Percentiles rank a stretch among this genome's conserved stretches.
phyloP scores from a whole-genome alignment of 352 stramenopile species.

The Pythium vanterpoolii region DNA sequence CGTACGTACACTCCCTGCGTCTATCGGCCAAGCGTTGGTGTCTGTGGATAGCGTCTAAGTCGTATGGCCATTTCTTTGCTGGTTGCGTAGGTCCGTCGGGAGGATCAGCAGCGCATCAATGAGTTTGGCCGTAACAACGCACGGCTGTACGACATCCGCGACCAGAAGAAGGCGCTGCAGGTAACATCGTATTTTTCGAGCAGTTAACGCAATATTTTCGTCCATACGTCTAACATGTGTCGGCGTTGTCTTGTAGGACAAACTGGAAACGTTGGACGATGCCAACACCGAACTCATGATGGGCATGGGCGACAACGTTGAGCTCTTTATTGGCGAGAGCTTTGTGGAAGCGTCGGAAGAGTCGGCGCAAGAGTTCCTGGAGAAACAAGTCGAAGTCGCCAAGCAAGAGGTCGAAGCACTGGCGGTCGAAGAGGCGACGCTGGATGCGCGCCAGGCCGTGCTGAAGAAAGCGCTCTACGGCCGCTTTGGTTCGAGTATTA shows the following conservation, averaged over 20 bases:
- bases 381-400: conserved; percentile 83
- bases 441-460: conserved; percentile 88
- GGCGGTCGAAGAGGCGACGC: conserved; percentile 77
- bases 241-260: conserved; percentile 72
- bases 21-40: neutral
- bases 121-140: conserved; percentile 97
- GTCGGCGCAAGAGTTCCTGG: conserved; percentile 91
- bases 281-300: conserved; percentile 98
- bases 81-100: conserved; percentile 83
- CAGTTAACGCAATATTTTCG: no score
- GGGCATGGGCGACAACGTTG: conserved; percentile 82
- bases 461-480: conserved; percentile 96
- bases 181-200: conserved; percentile 28
- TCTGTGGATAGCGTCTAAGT: neutral
- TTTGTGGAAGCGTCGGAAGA: conserved; percentile 95
- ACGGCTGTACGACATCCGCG: conserved; percentile 89
- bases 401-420: conserved; percentile 85
- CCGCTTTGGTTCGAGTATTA: conserved; percentile 96
- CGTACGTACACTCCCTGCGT: conserved; percentile 35
- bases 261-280: conserved; percentile 95
- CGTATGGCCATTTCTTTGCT: neutral
- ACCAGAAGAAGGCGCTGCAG: conserved; percentile 90
- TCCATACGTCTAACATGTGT: neutral
- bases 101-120: conserved; percentile 98
- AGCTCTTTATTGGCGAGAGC: conserved; percentile 93